These are phyloP conservation scores for Pythium guiyangense DNA, from an alignment of 352 stramenopile genomes.

Conservation along the genomic window DNA sequence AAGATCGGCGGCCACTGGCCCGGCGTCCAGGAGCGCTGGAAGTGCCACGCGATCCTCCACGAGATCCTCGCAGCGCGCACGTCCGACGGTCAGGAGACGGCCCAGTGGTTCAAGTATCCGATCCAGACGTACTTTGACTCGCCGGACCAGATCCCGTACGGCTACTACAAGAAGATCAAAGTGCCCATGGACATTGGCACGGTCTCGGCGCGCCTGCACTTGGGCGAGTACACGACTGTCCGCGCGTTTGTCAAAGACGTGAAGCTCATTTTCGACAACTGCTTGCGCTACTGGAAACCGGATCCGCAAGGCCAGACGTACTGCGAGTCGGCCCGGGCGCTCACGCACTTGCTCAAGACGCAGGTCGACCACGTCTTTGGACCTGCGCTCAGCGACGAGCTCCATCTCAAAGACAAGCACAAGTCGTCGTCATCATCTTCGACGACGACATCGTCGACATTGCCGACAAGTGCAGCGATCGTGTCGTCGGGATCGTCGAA, in stretches of 20 bases:
- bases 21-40: conserved; percentile 69
- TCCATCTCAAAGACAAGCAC: conserved; percentile 32
- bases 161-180: conserved; percentile 78
- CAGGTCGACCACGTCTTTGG: conserved; percentile 35
- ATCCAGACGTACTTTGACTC: conserved; percentile 84
- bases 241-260: conserved; percentile 56
- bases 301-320: conserved; percentile 78
- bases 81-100: conserved; percentile 60
- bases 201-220: conserved; percentile 62
- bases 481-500: conserved; percentile 7
- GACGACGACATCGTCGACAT: conserved; percentile 2
- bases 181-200: conserved; percentile 81
- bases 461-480: background rate
- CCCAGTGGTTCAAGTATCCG: conserved; percentile 87
- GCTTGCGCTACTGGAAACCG: conserved; percentile 72
- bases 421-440: conserved; percentile 16
- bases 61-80: conserved; percentile 72
- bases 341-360: conserved; percentile 48
- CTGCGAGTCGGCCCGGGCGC: conserved; percentile 63
- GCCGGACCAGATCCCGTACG: conserved; percentile 75
- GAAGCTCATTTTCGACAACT: conserved; percentile 86
- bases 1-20: conserved; percentile 67
- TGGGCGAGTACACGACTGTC: conserved; percentile 59
- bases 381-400: conserved; percentile 20
- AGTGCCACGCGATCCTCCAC: conserved; percentile 80